Conservation (phyloP, 768 basidiomycete genomes). For the Crassisporium funariophilum region DNA sequence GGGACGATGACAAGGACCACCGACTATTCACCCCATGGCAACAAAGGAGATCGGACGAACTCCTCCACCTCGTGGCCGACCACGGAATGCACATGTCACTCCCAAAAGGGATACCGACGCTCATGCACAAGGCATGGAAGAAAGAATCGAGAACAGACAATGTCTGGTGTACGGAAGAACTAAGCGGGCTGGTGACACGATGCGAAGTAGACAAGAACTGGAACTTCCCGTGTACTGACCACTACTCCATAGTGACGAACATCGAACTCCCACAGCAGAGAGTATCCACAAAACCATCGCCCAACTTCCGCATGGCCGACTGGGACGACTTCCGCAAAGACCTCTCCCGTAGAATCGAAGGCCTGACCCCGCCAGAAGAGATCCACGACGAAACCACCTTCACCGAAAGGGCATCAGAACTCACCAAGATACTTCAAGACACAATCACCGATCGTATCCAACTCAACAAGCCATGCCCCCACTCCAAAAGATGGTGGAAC, state of each 20-base stretch:
- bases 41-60: background rate
- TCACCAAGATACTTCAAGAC: constrained; percentile 2
- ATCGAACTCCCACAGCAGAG: background rate
- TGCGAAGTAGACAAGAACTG: background rate
- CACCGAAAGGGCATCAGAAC: background rate
- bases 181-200: background rate
- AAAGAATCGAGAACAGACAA: background rate
- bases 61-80: background rate
- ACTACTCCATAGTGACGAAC: background rate
- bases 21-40: background rate
- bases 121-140: background rate
- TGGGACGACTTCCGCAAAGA: background rate
- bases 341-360: background rate
- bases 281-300: background rate
- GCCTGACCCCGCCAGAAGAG: background rate
- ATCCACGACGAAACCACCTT: background rate
- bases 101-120: background rate
- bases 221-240: background rate
- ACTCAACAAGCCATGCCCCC: constrained; percentile 1
- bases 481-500: constrained; percentile 6
- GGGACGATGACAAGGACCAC: background rate
- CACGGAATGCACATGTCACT: background rate
- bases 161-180: background rate
- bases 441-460: background rate
- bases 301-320: background rate